Evolutionary conservation across 2,329 filamentous ascomycete genomes (phyloP).

Genomic region (Calonectria henricotiae): DNA sequence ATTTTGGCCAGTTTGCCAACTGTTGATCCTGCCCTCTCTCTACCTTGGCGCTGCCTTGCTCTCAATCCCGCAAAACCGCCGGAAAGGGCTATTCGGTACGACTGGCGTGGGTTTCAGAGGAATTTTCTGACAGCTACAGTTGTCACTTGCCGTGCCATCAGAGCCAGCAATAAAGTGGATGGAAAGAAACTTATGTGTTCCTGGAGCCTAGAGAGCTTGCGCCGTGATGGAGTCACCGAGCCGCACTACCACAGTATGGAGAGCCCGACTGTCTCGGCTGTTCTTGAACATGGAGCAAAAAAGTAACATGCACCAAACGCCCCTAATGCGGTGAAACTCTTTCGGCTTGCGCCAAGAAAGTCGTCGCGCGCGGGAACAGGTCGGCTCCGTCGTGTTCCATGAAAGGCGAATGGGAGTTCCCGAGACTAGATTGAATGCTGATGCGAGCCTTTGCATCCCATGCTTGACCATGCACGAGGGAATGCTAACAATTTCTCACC

Average conservation of each 20-base stretch:
- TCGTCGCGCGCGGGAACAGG: neutral
- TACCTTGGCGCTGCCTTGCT: too few relatives aligned
- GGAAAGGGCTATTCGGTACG: too few relatives aligned
- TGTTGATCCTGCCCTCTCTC: too few relatives aligned
- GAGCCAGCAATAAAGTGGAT: too few relatives aligned
- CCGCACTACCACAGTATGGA: neutral
- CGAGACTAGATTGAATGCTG: constrained; percentile 11
- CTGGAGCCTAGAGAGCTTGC: neutral
- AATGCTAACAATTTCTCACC: neutral
- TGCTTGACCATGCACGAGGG: neutral
- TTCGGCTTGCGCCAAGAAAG: neutral
- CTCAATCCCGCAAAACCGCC: too few relatives aligned
- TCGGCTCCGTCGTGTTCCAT: neutral
- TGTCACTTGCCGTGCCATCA: too few relatives aligned
- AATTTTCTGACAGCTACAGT: too few relatives aligned
- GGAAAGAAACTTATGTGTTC: too few relatives aligned
- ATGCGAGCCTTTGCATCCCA: neutral
- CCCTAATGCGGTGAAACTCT: neutral
- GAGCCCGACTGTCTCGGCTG: neutral
- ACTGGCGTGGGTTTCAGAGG: too few relatives aligned
- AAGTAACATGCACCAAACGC: neutral
- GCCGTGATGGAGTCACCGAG: neutral
- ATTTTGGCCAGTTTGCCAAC: too few relatives aligned
- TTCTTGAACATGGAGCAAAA: neutral
- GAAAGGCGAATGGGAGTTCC: constrained; percentile 10